Evolutionary conservation across 441 rosid genomes (phyloP), one percentile per base, ranked within the genome.

Genomic region (Adansonia madagascariensis): DNA sequence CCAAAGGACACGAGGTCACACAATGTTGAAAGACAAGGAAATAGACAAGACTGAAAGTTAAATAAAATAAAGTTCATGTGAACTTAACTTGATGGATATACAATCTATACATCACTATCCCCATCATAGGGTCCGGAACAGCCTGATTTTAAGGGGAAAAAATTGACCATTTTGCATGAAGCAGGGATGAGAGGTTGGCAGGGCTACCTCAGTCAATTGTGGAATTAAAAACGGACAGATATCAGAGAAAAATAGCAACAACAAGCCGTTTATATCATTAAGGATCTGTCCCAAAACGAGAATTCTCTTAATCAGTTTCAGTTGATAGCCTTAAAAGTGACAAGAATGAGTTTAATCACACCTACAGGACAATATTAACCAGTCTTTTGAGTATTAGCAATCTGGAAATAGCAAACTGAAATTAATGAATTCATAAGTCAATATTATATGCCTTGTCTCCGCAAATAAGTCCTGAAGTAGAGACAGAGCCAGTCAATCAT

Each of bases 291-390:
- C 3, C 8, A 53, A 71, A 31, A 31, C 4, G 27, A 8, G 14
- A 31, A 15, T 31, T 71, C 27, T 52, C 74, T 20, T 52, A 70
- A 71, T 52, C n/a, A 8, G 62, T 53, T 50, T 71, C 43, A 53
- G n/a, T 14, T 15, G 61, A 27, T 27, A 52, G 46, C 55, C 22
- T 70, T 70, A 70, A 50, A 17, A 27, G 1, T 22, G 18, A 69
- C 0, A 24, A 24, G 14, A 17, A 72, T 55, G 31, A 55, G 31
- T 49, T 17, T 5, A 72, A 56, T 39, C 35, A 7, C 56, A 18
- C 52, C 41, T 56, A 18, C 39, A 56, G 6, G 52, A 72, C 64
- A 72, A 56, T 39, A 41, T 56, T 18, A 72, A 39, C 75, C 10
- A 39, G n/a, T 56, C 11, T 6, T 56, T 46, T 35, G 62, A 71